Conservation (phyloP, 2,329 filamentous ascomycete genomes). For the Blastomyces gilchristii region DNA sequence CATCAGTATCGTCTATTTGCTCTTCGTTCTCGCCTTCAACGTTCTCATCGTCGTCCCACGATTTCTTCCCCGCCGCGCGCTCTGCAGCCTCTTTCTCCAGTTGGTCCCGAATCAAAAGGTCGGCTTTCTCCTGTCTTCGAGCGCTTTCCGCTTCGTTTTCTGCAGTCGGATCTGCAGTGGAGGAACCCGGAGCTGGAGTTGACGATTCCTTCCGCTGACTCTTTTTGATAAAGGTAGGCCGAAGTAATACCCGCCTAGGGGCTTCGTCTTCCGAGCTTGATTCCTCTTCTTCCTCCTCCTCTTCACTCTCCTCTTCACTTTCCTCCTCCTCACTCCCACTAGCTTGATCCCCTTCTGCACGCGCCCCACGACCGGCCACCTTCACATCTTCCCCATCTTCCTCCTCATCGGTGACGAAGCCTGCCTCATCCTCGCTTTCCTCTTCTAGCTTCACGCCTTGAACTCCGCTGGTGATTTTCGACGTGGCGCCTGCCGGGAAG, state of each 20-base stretch:
- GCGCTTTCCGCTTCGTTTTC: slow-evolving; percentile 37
- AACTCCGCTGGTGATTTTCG: slow-evolving; percentile 26
- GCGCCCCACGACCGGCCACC: slow-evolving; percentile 15
- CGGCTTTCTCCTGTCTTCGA: slow-evolving; percentile 52
- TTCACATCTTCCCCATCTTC: too few species aligned
- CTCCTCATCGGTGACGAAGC: slow-evolving; percentile 51
- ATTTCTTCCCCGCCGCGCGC: slow-evolving; percentile 63
- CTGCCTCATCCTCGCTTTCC: slow-evolving; percentile 43
- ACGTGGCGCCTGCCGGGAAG: slow-evolving; percentile 26
- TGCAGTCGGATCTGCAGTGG: slow-evolving; percentile 29
- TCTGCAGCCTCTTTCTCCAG: slow-evolving; percentile 71
- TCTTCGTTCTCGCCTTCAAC: slow-evolving; percentile 56
- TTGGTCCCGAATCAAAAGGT: slow-evolving; percentile 78
- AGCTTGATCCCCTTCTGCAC: slow-evolving; percentile 15
- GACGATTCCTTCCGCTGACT: slow-evolving; percentile 42
- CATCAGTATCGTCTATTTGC: slow-evolving; percentile 83
- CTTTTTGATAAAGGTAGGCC: slow-evolving; percentile 60
- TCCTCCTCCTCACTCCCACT: slow-evolving; percentile 42
- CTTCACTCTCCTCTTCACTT: slow-evolving; percentile 37
- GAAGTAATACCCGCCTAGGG: slow-evolving; percentile 46
- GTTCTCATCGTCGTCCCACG: slow-evolving; percentile 69
- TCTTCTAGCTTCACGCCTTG: slow-evolving; percentile 31
- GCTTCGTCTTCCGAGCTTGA: slow-evolving; percentile 49
- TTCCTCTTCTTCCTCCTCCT: slow-evolving; percentile 52
- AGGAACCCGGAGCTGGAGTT: slow-evolving; percentile 17